phyloP scores from a whole-genome alignment of 805 yeast genomes.

The Blastobotrys attinorum region DNA sequence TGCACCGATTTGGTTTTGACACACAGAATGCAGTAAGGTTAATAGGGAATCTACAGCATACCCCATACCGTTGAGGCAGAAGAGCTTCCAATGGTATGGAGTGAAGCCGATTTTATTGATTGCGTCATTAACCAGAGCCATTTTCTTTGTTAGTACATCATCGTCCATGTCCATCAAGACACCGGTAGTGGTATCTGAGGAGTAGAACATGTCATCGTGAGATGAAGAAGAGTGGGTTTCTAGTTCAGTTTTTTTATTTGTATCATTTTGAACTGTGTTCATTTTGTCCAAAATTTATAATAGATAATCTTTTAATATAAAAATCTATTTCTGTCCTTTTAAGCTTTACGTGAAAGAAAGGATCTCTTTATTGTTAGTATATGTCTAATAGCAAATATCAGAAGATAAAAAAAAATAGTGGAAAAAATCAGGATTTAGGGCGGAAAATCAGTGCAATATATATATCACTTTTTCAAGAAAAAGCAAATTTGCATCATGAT shows the following conservation, averaged over 20 bases:
- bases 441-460: too few species aligned
- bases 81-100: slow-evolving; percentile 43
- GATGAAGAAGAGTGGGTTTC: neutral
- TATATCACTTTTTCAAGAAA: too few species aligned
- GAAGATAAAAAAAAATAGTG: too few species aligned
- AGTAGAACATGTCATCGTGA: neutral
- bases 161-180: slow-evolving; percentile 10
- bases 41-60: slow-evolving; percentile 49
- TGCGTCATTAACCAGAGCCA: slow-evolving; percentile 40
- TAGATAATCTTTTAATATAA: too few species aligned
- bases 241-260: neutral
- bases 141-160: slow-evolving; percentile 12
- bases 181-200: neutral
- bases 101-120: slow-evolving; percentile 58
- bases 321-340: too few species aligned
- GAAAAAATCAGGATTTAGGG: too few species aligned
- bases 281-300: too few species aligned
- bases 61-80: slow-evolving; percentile 49
- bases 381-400: too few species aligned
- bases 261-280: too few species aligned
- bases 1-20: slow-evolving; percentile 36
- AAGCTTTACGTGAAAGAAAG: too few species aligned
- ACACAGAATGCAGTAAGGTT: slow-evolving; percentile 39
- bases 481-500: too few species aligned
- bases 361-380: too few species aligned